phyloP scores from a whole-genome alignment of 2,329 filamentous ascomycete genomes.

The Aspergillus pseudonomiae region DNA sequence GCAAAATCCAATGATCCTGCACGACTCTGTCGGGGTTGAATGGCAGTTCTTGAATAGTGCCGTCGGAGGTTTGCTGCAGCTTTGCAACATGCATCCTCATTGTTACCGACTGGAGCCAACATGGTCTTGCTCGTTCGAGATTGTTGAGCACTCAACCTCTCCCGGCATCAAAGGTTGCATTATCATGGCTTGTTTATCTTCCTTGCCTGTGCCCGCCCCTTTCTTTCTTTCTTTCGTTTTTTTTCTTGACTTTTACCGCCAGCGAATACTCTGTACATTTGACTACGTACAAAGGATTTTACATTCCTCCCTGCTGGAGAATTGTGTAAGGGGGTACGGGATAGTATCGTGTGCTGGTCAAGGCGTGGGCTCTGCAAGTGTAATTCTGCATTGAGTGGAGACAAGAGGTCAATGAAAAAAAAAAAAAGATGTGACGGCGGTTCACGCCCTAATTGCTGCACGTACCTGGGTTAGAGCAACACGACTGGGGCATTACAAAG shows the following conservation, averaged over 20 bases:
- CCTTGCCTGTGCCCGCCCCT: not conserved
- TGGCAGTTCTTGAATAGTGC: constrained; percentile 5
- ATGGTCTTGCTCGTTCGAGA: not conserved
- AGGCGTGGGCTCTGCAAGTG: constrained; percentile 40
- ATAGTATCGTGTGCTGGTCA: constrained; percentile 31
- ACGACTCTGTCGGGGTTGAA: constrained; percentile 20
- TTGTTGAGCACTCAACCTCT: constrained; percentile 1
- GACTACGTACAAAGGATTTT: not conserved
- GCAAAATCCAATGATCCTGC: constrained; percentile 21
- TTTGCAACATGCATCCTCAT: constrained; percentile 6
- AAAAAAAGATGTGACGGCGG: constrained; percentile 37
- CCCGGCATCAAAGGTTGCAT: not conserved
- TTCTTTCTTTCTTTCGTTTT: not conserved
- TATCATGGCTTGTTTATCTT: not conserved
- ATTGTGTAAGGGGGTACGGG: constrained; percentile 19
- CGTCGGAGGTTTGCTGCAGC: constrained; percentile 6
- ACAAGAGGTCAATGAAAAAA: constrained; percentile 27
- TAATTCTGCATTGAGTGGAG: constrained; percentile 34
- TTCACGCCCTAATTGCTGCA: constrained; percentile 33
- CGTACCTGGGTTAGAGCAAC: constrained; percentile 27
- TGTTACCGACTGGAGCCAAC: not conserved
- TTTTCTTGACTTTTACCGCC: not conserved
- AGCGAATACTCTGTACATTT: not conserved
- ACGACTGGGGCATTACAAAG: constrained; percentile 11
- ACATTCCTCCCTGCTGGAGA: constrained; percentile 9